These are phyloP conservation scores for Chlamydomonas schloesseri DNA, from an alignment of 139 green algal genomes.

Conservation along the genomic window DNA sequence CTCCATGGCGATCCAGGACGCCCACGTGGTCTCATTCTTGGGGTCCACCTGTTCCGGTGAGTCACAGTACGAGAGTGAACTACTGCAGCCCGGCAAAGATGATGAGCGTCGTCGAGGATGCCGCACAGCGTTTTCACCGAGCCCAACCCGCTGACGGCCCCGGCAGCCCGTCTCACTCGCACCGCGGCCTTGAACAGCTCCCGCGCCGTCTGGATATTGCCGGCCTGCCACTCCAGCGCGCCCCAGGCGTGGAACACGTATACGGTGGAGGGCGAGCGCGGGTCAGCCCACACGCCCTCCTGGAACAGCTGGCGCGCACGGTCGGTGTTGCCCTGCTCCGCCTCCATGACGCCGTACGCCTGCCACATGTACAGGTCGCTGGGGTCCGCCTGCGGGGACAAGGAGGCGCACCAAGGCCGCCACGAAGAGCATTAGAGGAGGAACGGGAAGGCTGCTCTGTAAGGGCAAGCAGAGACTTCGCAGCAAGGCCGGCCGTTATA, in stretches of 20 bases:
- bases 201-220: conserved; percentile 83
- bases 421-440: no score
- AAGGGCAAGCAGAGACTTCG: no score
- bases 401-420: no score
- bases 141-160: no score
- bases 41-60: conserved; percentile 78
- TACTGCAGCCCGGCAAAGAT: no score
- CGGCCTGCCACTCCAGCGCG: conserved; percentile 80
- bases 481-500: no score
- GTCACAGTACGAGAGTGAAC: no score
- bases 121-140: no score
- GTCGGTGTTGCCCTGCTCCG: conserved; percentile 71
- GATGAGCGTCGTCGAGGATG: no score
- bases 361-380: conserved; percentile 89
- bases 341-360: conserved; percentile 94
- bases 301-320: conserved; percentile 94
- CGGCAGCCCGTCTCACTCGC: no score
- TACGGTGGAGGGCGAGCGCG: conserved; percentile 68
- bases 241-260: conserved; percentile 94
- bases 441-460: no score
- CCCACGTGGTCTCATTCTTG: conserved; percentile 77
- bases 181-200: conserved; percentile 95
- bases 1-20: conserved; percentile 93
- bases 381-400: conserved; percentile 65
- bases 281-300: conserved; percentile 90